Evolutionary conservation across 495 filamentous ascomycete species (phyloP), one percentile per base, ranked within the genome.

Genomic region (Thermochaetoides thermophila): DNA sequence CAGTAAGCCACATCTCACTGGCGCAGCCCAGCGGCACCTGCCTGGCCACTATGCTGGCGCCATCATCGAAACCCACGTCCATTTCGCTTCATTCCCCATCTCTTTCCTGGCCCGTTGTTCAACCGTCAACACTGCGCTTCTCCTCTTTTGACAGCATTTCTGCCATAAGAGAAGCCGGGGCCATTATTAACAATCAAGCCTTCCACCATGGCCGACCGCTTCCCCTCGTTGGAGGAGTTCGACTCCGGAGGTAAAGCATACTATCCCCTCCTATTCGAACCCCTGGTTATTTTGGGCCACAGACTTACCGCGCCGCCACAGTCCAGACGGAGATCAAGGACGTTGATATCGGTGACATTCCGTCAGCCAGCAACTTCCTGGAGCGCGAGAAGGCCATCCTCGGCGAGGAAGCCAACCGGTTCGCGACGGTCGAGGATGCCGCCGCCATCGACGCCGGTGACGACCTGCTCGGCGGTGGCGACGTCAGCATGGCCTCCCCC

Each of bases 191-290:
- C 27, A 29, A 16, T 18, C 32, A 27, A 25, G 29, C 20, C 14
- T 14, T 13, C 39, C 49, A 52, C 50, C 29, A 97, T 97, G 89
- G 87, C 89, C 14, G 85, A 96, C 61, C 68, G 86, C 52, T 97
- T 97, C 59, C 89, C 89, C 34, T 91, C 89, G 14, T 63, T 97
- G 52, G 89, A 97, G 56, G 89, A 96, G 53, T 85, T 96, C 57
- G 80, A 87, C 50, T 83, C 78, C 34, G 87, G 87, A 74, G 71
- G 66, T 78, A 64, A 55, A 56, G 33, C 29, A 13, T 14, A 31
- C 35, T 31, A 27, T 35, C 17, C 27, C n/a, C n/a, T n/a, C n/a
- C n/a, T n/a, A n/a, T n/a, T n/a, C n/a, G n/a, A n/a, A n/a, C n/a
- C n/a, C n/a, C n/a, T n/a, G n/a, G n/a, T n/a, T n/a, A n/a, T n/a